Evolutionary conservation across 768 basidiomycete genomes (phyloP).

Genomic region (Serpula lacrymans): DNA sequence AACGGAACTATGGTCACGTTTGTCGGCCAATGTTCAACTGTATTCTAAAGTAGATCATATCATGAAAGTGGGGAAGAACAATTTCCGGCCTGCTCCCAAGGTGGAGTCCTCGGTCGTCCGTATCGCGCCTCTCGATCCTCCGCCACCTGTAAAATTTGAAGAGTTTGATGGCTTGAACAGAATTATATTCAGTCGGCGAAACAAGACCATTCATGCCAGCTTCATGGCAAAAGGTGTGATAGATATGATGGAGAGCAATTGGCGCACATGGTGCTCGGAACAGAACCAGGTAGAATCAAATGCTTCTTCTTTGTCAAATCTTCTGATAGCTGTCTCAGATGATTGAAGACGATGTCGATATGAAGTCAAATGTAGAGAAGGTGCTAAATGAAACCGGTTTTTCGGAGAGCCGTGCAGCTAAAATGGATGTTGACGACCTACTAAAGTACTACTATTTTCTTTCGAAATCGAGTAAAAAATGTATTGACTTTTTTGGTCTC

Average conservation of each 20-base stretch:
- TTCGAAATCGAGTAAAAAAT: not conserved
- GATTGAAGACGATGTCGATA: constrained; percentile 64
- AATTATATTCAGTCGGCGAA: constrained; percentile 85
- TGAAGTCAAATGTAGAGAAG: constrained; percentile 68
- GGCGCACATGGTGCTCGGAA: constrained; percentile 87
- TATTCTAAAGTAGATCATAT: constrained; percentile 96
- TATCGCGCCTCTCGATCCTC: constrained; percentile 88
- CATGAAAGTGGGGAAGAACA: constrained; percentile 95
- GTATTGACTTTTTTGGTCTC: constrained; percentile 3
- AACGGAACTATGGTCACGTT: constrained; percentile 84
- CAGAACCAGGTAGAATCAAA: constrained; percentile 51
- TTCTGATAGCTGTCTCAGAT: constrained; percentile 39
- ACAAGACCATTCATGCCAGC: constrained; percentile 86
- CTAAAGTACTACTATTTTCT: constrained; percentile 58
- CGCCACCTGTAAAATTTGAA: constrained; percentile 92
- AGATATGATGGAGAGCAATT: constrained; percentile 92
- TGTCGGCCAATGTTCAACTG: constrained; percentile 96
- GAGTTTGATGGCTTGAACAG: constrained; percentile 96
- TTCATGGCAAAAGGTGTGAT: constrained; percentile 94
- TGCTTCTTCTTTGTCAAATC: not conserved
- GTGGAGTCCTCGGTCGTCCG: constrained; percentile 94
- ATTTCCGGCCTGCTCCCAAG: constrained; percentile 93
- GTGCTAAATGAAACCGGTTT: constrained; percentile 70
- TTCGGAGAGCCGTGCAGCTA: constrained; percentile 78
- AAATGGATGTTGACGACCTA: constrained; percentile 92